A percentile compares a stretch with the other conserved stretches of the same genome.
phyloP scores from a whole-genome alignment of 768 basidiomycete genomes.

The Leccinum sublutescens region DNA sequence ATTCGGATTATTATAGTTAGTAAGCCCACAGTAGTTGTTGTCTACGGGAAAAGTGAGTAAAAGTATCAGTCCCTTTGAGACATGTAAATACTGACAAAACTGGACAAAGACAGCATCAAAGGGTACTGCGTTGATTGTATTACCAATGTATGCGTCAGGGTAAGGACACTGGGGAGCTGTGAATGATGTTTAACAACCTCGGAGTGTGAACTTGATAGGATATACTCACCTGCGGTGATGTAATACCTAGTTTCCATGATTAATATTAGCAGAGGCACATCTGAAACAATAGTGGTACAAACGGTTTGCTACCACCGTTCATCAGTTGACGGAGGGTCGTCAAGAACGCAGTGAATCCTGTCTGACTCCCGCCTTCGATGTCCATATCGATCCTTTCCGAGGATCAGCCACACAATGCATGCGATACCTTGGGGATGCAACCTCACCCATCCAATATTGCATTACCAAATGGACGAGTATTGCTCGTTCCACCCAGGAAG shows the following conservation, averaged over 20 bases:
- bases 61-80: background rate
- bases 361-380: slow-evolving; percentile 43
- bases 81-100: slow-evolving; percentile 35
- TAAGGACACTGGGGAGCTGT: slow-evolving; percentile 45
- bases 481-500: slow-evolving; percentile 64
- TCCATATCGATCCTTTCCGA: slow-evolving; percentile 43
- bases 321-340: slow-evolving; percentile 31
- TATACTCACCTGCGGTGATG: slow-evolving; percentile 37
- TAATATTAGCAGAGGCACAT: background rate
- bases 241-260: slow-evolving; percentile 35
- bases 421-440: background rate
- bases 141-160: slow-evolving; percentile 46
- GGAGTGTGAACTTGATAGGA: background rate
- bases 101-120: slow-evolving; percentile 55
- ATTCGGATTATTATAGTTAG: slow-evolving; percentile 45
- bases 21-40: slow-evolving; percentile 47
- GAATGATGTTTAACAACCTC: background rate
- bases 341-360: slow-evolving; percentile 33
- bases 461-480: slow-evolving; percentile 66
- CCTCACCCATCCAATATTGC: slow-evolving; percentile 71
- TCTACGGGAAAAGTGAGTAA: slow-evolving; percentile 29
- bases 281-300: slow-evolving; percentile 1
- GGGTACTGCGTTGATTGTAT: slow-evolving; percentile 39
- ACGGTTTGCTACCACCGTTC: slow-evolving; percentile 28
- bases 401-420: background rate